These are phyloP conservation scores for Cymbidium sinense DNA, from an alignment of 106 monocot species.

Conservation along the genomic window DNA sequence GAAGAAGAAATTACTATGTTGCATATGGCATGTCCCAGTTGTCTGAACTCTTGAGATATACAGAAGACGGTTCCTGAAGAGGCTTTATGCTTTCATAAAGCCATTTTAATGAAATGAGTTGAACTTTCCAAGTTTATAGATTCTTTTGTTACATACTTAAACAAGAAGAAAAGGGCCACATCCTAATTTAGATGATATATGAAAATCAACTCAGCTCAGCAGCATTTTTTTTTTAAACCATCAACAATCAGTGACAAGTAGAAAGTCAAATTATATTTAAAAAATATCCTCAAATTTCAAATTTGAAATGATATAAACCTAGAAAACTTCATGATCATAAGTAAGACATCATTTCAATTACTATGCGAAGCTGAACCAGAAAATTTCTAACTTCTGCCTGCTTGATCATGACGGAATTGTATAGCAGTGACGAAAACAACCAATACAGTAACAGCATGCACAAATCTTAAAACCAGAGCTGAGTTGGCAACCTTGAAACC, in stretches of 20 bases:
- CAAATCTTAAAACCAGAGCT: not conserved
- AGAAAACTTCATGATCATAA: not conserved
- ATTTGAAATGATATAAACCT: not conserved
- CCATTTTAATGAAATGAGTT: no score
- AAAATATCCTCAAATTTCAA: not conserved
- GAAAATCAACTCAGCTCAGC: not conserved
- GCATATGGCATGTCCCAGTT: not conserved
- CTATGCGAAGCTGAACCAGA: not conserved
- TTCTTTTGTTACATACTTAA: not conserved
- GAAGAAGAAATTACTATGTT: slow-evolving; percentile 4
- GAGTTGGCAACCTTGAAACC: not conserved
- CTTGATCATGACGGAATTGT: not conserved
- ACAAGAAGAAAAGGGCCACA: not conserved
- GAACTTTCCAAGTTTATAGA: no score
- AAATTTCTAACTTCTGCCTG: not conserved
- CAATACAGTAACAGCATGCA: not conserved
- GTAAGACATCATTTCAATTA: not conserved
- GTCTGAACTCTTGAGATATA: not conserved
- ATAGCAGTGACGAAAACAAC: not conserved
- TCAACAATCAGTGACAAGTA: not conserved
- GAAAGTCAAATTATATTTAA: not conserved
- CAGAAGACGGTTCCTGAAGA: not conserved
- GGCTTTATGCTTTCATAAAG: no score
- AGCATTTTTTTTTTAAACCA: not conserved
- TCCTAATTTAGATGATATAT: not conserved